Percentiles rank a stretch among this genome's conserved stretches.
phyloP scores from a whole-genome alignment of 2,329 filamentous ascomycete genomes.

The Apiospora marii region DNA sequence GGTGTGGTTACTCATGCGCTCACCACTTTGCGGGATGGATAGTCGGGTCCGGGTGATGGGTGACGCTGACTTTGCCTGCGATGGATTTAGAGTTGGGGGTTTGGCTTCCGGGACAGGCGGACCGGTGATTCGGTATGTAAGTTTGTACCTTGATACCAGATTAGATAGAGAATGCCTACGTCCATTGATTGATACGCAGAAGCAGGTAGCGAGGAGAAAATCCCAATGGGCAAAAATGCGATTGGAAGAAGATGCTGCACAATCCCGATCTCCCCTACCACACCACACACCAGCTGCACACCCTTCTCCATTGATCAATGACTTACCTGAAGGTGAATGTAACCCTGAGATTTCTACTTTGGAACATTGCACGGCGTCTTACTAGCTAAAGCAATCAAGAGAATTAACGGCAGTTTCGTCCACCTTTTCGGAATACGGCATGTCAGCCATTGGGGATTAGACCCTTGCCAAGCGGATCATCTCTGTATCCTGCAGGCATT shows the following conservation, averaged over 20 bases:
- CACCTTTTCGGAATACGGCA: slow-evolving; percentile 10
- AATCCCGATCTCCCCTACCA: slow-evolving; percentile 1
- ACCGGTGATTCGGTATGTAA: slow-evolving; percentile 5
- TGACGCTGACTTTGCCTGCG: background rate
- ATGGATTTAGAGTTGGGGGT: slow-evolving; percentile 8
- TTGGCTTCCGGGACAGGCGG: background rate
- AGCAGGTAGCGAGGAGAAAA: background rate
- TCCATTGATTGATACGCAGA: too few species aligned
- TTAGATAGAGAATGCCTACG: background rate
- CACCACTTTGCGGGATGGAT: background rate
- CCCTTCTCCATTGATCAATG: background rate
- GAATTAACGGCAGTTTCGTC: slow-evolving; percentile 11
- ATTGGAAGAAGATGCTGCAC: slow-evolving; percentile 16
- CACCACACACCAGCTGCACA: background rate
- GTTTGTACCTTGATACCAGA: background rate
- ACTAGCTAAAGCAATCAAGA: slow-evolving; percentile 21
- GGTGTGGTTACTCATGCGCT: background rate
- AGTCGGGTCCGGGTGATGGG: background rate
- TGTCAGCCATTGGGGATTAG: slow-evolving; percentile 16
- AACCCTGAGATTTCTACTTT: slow-evolving; percentile 12
- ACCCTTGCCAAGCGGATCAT: slow-evolving; percentile 19
- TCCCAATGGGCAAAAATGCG: slow-evolving; percentile 1
- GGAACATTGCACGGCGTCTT: slow-evolving; percentile 2
- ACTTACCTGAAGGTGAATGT: slow-evolving; percentile 1
- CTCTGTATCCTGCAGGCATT: slow-evolving; percentile 12